Conservation (phyloP, 179 eudicot genomes). For the Vitellaria paradoxa region DNA sequence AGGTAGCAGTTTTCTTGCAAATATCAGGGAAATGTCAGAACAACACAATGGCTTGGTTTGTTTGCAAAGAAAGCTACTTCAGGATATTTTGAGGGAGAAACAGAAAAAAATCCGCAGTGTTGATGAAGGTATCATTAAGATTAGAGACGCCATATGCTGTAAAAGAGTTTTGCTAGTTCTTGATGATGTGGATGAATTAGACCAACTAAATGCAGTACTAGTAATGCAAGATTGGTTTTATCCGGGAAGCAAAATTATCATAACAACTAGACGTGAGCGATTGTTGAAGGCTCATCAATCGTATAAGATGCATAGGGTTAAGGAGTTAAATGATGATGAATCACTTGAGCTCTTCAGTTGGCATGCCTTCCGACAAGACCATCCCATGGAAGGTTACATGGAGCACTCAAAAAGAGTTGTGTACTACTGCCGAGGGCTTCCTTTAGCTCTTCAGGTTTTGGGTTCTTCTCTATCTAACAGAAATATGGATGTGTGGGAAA, state of each 20-base stretch:
- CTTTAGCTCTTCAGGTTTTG: constrained; percentile 19
- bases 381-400: neutral
- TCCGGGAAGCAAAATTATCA: neutral
- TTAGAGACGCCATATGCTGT: neutral
- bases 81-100: neutral
- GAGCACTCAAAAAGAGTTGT: neutral
- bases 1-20: constrained; percentile 15
- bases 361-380: neutral
- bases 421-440: constrained; percentile 9
- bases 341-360: constrained; percentile 2
- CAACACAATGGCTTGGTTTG: constrained; percentile 9
- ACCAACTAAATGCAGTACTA: constrained; percentile 4
- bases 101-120: neutral
- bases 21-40: constrained; percentile 15
- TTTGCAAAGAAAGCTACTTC: constrained; percentile 8
- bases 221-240: constrained; percentile 2
- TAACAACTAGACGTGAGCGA: neutral
- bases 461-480: constrained; percentile 3
- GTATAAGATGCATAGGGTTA: neutral
- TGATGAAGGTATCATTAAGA: neutral
- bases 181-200: constrained; percentile 17
- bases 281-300: neutral
- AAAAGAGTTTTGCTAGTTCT: constrained; percentile 14
- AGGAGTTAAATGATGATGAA: neutral
- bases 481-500: constrained; percentile 7